Evolutionary conservation across 148 eudicot species (phyloP).

Genomic region (Chenopodium album): DNA sequence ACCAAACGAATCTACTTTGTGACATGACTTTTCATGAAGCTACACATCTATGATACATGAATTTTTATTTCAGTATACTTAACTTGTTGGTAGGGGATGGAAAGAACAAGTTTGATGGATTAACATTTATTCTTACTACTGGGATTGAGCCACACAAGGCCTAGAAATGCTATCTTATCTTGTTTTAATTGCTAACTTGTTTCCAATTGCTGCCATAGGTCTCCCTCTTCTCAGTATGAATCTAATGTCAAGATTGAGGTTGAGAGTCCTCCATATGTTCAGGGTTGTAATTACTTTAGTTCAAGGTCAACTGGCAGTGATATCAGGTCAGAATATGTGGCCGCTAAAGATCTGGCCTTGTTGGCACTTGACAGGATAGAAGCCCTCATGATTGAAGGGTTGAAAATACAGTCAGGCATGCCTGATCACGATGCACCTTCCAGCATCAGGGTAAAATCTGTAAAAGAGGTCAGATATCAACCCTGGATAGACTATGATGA

Average conservation of each 20-base stretch:
- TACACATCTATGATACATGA: neutral
- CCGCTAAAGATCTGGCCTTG: constrained; percentile 65
- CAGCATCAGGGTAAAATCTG: constrained; percentile 49
- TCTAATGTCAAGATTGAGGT: constrained; percentile 26
- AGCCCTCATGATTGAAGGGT: constrained; percentile 80
- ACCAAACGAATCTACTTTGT: neutral
- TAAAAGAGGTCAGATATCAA: constrained; percentile 43
- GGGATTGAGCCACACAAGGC: neutral
- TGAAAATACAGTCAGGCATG: constrained; percentile 82
- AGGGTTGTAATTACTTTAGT: constrained; percentile 24
- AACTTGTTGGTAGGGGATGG: neutral
- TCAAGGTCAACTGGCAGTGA: constrained; percentile 28
- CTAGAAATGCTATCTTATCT: neutral
- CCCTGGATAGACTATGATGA: constrained; percentile 33
- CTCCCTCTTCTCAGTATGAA: constrained; percentile 31
- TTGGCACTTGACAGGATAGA: constrained; percentile 74
- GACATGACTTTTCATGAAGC: neutral
- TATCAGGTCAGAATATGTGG: constrained; percentile 41
- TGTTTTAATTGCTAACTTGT: constrained; percentile 19
- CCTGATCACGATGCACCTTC: constrained; percentile 72
- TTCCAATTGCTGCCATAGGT: constrained; percentile 43
- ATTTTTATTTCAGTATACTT: neutral
- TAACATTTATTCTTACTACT: neutral
- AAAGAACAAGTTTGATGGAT: neutral
- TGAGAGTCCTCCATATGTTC: constrained; percentile 24